These are phyloP conservation scores for Afroboletus lepidellus DNA, from an alignment of 1,284 basidiomycete genomes.

Conservation along the genomic window DNA sequence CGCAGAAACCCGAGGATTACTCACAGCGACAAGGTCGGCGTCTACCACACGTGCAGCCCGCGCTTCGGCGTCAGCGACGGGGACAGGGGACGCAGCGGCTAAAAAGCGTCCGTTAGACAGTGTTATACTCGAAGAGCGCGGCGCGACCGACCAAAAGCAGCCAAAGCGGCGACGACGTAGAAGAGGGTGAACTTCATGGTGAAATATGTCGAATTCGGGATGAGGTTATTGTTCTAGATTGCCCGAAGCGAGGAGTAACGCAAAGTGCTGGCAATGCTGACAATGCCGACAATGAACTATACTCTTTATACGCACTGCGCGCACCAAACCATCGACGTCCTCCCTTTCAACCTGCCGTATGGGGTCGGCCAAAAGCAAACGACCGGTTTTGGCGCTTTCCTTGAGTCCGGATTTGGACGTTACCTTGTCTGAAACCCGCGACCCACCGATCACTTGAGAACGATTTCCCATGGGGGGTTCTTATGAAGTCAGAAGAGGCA, in stretches of 20 bases:
- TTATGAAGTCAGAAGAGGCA: no score
- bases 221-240: conserved; percentile 28
- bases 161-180: conserved; percentile 32
- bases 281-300: no score
- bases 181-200: conserved; percentile 24
- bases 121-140: neutral
- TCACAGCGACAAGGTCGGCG: conserved; percentile 15
- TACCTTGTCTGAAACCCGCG: conserved; percentile 24
- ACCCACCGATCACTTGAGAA: neutral
- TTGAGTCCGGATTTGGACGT: conserved; percentile 29
- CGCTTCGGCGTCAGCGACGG: conserved; percentile 13
- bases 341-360: conserved; percentile 28
- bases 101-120: neutral
- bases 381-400: neutral
- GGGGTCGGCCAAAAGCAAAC: conserved; percentile 18
- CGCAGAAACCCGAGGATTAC: neutral
- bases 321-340: neutral
- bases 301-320: conserved; percentile 27
- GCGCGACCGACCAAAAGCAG: conserved; percentile 23
- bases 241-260: neutral
- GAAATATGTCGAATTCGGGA: conserved; percentile 30
- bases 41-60: neutral
- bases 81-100: conserved; percentile 30
- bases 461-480: neutral
- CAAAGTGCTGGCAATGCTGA: neutral